Base-by-base conservation (phyloP, 2,329 filamentous ascomycete genomes). In the Aureobasidium sp. region DNA sequence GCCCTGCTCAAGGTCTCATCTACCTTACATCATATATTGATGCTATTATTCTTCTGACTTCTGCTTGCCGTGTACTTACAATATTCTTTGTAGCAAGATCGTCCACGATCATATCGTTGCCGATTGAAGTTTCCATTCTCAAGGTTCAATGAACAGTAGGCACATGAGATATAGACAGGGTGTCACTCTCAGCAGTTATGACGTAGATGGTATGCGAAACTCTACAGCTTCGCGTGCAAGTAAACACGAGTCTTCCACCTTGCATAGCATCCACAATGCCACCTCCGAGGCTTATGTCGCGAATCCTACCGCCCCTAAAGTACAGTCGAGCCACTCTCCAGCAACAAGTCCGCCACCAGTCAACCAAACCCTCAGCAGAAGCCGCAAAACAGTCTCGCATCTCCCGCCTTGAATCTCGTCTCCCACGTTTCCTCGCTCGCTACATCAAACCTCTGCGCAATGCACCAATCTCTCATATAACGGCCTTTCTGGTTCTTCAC, bases 401-500 rank as follows among this genome's bases (percentile, higher is more conserved):
- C 62, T 67, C 70, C 9, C 74, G 76, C 50, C 64, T 73, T 62
- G 71, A 79, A 42, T 64, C 70, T 33, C 70, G 71, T 44, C 69
- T 89, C 8, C 91, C 90, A 2, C 76, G 71, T 5, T 86, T 85
- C 64, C 80, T 95, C 14, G 88, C 84, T 62, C 81, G 78, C 58
- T 90, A 91, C 76, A 86, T 89, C 0, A 75, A 78, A 0, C 84
- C 85, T 0, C 83, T 99, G 3, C 84, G 86, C 62, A 80, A 82
- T 61, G 91, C 91, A 0, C 94, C 94, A 0, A 74, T 91, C 48
- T 90, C 90, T 0, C 91, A 97, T 75, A 80, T 96, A 45, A 84
- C 88, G 1, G 87, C 93, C 0, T 99, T 99, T 73, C 79, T 97
- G 12, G 78, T 97, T 42, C 81, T 99, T 0, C 94, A 99, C 77